phyloP scores from a whole-genome alignment of 306 rosid genomes.

The Cyamopsis tetragonoloba region DNA sequence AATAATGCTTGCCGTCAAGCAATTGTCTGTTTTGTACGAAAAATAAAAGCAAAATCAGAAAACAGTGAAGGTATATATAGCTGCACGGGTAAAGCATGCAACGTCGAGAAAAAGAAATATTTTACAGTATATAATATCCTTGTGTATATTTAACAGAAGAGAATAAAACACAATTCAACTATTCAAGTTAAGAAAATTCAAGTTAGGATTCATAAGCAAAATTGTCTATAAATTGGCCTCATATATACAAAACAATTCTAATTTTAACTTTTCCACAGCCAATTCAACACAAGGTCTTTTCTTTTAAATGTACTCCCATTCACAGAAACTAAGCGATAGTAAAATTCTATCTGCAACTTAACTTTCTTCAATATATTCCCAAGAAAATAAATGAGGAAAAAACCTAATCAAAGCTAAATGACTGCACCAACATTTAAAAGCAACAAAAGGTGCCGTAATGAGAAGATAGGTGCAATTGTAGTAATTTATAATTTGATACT shows the following conservation, averaged over 20 bases:
- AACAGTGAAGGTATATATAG: too few species aligned
- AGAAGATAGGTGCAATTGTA: neutral
- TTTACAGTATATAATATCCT: neutral
- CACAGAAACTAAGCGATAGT: neutral
- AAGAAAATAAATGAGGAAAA: neutral
- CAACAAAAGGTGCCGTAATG: neutral
- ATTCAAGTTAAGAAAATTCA: too few species aligned
- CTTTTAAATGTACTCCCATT: neutral
- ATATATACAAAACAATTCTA: neutral
- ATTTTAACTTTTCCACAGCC: neutral
- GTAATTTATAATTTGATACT: neutral
- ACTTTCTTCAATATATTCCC: neutral
- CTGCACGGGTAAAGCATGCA: slow-evolving; percentile 10
- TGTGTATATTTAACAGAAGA: slow-evolving; percentile 12
- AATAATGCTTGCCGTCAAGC: slow-evolving; percentile 28
- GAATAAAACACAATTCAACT: neutral
- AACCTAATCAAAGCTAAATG: neutral
- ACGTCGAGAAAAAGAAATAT: slow-evolving; percentile 12
- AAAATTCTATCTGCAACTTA: neutral
- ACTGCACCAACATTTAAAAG: neutral
- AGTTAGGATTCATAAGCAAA: neutral
- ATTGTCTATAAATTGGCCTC: neutral
- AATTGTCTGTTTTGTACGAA: slow-evolving; percentile 30
- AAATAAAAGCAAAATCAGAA: slow-evolving; percentile 24
- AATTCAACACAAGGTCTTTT: neutral